Percentiles rank a stretch among this genome's conserved stretches.
Conservation (phyloP, 1,139 yeast genomes). For the Blastobotrys persicus region DNA sequence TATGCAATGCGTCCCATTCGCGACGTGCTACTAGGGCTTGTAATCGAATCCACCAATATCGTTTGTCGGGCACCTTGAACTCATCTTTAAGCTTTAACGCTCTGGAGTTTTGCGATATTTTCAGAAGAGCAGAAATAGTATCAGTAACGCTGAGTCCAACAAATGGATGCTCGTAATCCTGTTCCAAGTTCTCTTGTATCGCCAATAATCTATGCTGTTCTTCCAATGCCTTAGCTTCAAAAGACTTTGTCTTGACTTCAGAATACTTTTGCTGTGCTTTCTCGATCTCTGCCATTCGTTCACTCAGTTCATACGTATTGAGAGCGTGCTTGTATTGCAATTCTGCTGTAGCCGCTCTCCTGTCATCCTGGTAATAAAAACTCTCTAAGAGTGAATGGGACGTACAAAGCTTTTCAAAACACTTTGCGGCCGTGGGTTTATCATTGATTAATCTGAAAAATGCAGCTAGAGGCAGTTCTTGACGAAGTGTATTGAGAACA, state of each 20-base stretch:
- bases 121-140: slow-evolving; percentile 54
- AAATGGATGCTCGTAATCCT: slow-evolving; percentile 56
- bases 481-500: slow-evolving; percentile 53
- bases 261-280: slow-evolving; percentile 29
- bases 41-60: slow-evolving; percentile 62
- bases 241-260: slow-evolving; percentile 31
- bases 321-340: slow-evolving; percentile 38
- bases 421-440: slow-evolving; percentile 43
- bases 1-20: slow-evolving; percentile 62
- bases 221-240: slow-evolving; percentile 40
- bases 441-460: slow-evolving; percentile 54
- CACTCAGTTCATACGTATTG: slow-evolving; percentile 12
- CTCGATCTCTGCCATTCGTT: slow-evolving; percentile 19
- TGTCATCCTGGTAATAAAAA: slow-evolving; percentile 61
- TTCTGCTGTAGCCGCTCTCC: slow-evolving; percentile 46
- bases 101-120: slow-evolving; percentile 56
- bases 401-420: slow-evolving; percentile 44
- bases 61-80: slow-evolving; percentile 61
- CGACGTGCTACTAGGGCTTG: slow-evolving; percentile 50
- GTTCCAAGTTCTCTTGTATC: slow-evolving; percentile 52
- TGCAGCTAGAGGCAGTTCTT: slow-evolving; percentile 50
- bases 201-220: slow-evolving; percentile 52
- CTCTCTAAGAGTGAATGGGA: slow-evolving; percentile 45
- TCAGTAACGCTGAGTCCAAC: slow-evolving; percentile 53
- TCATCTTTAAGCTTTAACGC: slow-evolving; percentile 59